A percentile compares a stretch with the other conserved stretches of the same genome.
phyloP scores from a whole-genome alignment of 2,329 filamentous ascomycete species.

The Pseudogymnoascus sp. region DNA sequence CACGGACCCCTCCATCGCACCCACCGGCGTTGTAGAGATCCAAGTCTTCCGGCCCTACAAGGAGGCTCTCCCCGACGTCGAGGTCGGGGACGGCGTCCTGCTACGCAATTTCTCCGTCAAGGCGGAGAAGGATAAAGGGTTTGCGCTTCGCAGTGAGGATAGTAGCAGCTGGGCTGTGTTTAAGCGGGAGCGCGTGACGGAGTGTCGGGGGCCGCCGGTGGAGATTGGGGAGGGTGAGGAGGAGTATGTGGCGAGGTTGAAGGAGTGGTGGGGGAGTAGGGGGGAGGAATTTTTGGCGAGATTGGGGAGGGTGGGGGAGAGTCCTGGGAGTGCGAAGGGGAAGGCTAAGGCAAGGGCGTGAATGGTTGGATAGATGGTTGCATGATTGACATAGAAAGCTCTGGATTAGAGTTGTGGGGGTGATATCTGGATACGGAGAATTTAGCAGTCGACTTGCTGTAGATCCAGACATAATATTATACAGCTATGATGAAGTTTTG shows the following conservation, averaged over 20 bases:
- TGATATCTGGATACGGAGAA: background rate
- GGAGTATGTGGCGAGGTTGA: constrained; percentile 43
- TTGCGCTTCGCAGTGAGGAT: constrained; percentile 44
- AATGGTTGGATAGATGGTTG: background rate
- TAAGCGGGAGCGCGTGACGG: constrained; percentile 34
- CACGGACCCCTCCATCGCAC: constrained; percentile 50
- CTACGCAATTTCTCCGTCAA: constrained; percentile 51
- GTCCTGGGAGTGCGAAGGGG: background rate
- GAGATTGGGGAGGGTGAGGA: constrained; percentile 48
- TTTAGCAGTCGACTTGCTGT: background rate
- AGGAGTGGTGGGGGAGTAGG: constrained; percentile 36
- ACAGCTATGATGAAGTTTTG: background rate
- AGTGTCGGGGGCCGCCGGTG: constrained; percentile 55
- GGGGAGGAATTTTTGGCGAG: constrained; percentile 6
- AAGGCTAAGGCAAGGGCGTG: background rate
- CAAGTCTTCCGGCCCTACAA: constrained; percentile 55
- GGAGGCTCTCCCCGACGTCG: constrained; percentile 49
- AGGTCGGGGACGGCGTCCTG: constrained; percentile 52
- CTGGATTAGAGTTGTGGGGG: background rate
- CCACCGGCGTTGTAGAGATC: constrained; percentile 46
- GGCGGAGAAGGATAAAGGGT: constrained; percentile 48
- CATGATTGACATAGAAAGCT: background rate
- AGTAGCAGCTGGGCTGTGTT: constrained; percentile 58
- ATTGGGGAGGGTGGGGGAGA: constrained; percentile 2
- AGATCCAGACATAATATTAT: background rate